These are phyloP conservation scores for Houttuynia cordata DNA, from an alignment of 164 flowering plant species.

Conservation along the genomic window DNA sequence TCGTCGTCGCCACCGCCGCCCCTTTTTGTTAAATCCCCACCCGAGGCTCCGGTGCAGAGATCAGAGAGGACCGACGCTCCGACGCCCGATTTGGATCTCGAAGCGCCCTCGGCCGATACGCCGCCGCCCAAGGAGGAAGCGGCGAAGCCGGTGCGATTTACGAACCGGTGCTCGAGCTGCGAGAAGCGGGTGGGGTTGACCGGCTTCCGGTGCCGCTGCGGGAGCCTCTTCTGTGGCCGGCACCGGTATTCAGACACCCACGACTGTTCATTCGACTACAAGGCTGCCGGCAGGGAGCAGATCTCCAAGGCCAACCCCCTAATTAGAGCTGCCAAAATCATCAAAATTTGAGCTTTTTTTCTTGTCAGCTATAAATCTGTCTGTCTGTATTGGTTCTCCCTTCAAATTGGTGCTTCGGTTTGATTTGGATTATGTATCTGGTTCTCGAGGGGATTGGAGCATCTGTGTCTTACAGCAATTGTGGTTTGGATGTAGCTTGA, in stretches of 20 bases:
- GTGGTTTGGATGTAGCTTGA: background rate
- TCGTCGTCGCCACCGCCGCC: conserved; percentile 1
- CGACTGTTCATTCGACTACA: conserved; percentile 52
- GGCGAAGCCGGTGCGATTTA: conserved; percentile 3
- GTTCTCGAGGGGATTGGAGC: background rate
- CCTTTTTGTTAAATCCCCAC: conserved; percentile 1
- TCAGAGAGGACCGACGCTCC: conserved; percentile 4
- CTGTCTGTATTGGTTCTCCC: background rate
- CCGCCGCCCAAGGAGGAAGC: background rate
- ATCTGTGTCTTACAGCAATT: background rate
- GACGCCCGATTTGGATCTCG: background rate
- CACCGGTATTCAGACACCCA: conserved; percentile 60
- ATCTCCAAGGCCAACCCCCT: conserved; percentile 62
- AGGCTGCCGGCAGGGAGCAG: conserved; percentile 50
- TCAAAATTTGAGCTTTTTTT: conserved; percentile 25
- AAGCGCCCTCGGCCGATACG: background rate
- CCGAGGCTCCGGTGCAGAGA: conserved; percentile 1
- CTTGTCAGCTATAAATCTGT: background rate
- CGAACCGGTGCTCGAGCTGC: conserved; percentile 51
- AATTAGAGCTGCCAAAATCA: conserved; percentile 61
- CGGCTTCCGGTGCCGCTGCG: conserved; percentile 62
- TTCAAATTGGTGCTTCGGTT: background rate
- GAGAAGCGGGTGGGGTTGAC: conserved; percentile 54
- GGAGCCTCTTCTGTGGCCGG: conserved; percentile 47
- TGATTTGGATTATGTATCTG: background rate